Evolutionary conservation across 805 yeast genomes (phyloP).

Genomic region (Candida andamanensis): DNA sequence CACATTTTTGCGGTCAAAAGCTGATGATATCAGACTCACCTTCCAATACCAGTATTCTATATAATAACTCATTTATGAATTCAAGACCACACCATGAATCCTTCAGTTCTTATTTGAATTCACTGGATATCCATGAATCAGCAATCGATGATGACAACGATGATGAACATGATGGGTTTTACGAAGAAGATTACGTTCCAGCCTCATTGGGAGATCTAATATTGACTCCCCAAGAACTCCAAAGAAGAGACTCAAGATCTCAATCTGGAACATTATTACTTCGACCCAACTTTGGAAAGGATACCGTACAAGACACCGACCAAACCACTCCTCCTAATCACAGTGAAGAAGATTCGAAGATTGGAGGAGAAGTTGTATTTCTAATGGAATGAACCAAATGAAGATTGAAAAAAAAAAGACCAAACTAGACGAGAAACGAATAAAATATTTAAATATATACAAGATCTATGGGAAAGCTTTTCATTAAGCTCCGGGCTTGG

Average conservation of each 20-base stretch:
- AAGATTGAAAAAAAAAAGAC: neutral
- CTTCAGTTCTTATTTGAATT: constrained; percentile 11
- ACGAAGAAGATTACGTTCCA: constrained; percentile 78
- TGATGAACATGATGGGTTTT: constrained; percentile 18
- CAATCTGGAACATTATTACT: constrained; percentile 38
- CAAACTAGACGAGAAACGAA: neutral
- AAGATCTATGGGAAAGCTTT: constrained; percentile 3
- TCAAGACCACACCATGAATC: constrained; percentile 9
- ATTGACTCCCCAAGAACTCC: constrained; percentile 73
- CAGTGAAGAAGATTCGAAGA: constrained; percentile 1
- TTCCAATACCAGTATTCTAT: constrained; percentile 10
- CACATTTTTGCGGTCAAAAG: no score
- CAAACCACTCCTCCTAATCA: no score
- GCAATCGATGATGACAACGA: constrained; percentile 20
- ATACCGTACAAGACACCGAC: constrained; percentile 3
- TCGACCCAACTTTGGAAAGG: constrained; percentile 19
- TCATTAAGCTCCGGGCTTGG: constrained; percentile 20
- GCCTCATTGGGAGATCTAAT: constrained; percentile 68
- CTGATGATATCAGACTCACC: constrained; percentile 6
- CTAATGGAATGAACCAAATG: constrained; percentile 28
- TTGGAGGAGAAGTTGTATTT: constrained; percentile 27
- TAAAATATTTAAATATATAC: constrained; percentile 2
- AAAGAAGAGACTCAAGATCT: constrained; percentile 61
- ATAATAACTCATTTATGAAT: constrained; percentile 4
- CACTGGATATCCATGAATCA: constrained; percentile 3